Evolutionary conservation across 768 basidiomycete genomes (phyloP), one percentile per base, ranked within the genome.

Genomic region (Calocera cornea): DNA sequence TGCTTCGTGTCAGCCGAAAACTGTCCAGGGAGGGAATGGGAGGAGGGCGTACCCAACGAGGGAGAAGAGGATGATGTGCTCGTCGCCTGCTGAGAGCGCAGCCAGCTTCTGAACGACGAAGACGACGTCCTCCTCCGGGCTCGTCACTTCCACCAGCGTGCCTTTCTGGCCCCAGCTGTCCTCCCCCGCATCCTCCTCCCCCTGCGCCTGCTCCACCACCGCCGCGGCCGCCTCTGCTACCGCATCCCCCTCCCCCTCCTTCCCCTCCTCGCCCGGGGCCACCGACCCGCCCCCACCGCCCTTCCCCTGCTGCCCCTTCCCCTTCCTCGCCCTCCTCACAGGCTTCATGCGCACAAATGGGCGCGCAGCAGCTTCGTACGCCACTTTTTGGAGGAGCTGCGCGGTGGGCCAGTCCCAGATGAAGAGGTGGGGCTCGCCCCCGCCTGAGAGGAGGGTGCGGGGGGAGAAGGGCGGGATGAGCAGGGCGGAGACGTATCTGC

Each of bases 331-430:
- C 66, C 73, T 66, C 67, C 74, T 73, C 19, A 67, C 49, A 34
- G 76, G 74, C 65, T 74, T 72, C 27, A 82, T 80, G 33, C 72
- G 75, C 49, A 83, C 74, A 70, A 75, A 77, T 2, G 80, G 78
- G 50, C 73, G 71, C 1, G 82, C 77, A 1, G 70, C 68, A 0
- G 77, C 75, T 16, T 72, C 68, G 22, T 95, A 78, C 2, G 75
- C 72, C 11, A 95, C 77, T 41, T 85, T 82, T 34, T 79, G 77
- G 38, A 81, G 75, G 40, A 84, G 73, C 38, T 71, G 71, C 0
- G 93, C 94, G 0, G 79, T 78, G 76, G 86, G 82, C 86, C 88
- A 91, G 69, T 90, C 83, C 90, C 90, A 95, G 8, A 92, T 69
- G 72, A 87, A 88, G 22, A 95, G 75, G 66, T 80, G 77, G 0